Base-by-base conservation (phyloP, 768 basidiomycete species). In the Clitopilus hobsonii region DNA sequence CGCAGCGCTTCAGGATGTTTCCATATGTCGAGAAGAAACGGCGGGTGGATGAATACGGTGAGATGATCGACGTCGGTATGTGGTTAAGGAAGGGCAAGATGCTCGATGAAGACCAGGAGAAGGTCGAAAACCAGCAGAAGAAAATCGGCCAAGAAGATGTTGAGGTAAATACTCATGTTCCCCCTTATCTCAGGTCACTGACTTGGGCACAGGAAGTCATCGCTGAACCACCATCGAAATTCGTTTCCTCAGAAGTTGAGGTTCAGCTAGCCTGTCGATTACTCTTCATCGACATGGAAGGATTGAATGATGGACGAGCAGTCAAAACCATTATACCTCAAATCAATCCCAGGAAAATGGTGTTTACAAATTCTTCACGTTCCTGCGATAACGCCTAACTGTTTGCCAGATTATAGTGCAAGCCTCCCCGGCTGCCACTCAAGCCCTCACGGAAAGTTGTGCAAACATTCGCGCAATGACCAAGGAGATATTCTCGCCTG, bases 251-350 rank as follows among this genome's bases (percentile, higher is more conserved):
- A 38, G 77, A 83, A 23, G 75, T 89, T 5, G 85, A 88, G 55
- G 81, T 98, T 23, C 86, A 93, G 55, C 66, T 98, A 28, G 84
- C 89, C 26, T 97, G 96, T 62, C 84, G 89, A 4, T 71, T 98
- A 25, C 81, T 94, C 47, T 98, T 91, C 63, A 85, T 98, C 47
- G 96, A 99, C 65, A 86, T 98, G 83, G 97, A 98, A 64, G 97
- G 97, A 26, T 73, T 96, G 52, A 95, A 95, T 62, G 97, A 99
- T 63, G 96, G 96, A 1, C 90, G 96, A 57, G 94, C 97, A 0
- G 87, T 97, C 57, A 98, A 98, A 70, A 94, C 91, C 0, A 97
- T 99, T 59, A 87, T 98, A 4, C 92, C 96, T 2, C 92, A 97
- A 74, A 85, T 99, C 57, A 94, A 96, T 64, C 97, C 97, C 26